Evolutionary conservation across 805 yeast genomes (phyloP), one percentile per base, ranked within the genome.

Genomic region (Metschnikowia cerradonensis): DNA sequence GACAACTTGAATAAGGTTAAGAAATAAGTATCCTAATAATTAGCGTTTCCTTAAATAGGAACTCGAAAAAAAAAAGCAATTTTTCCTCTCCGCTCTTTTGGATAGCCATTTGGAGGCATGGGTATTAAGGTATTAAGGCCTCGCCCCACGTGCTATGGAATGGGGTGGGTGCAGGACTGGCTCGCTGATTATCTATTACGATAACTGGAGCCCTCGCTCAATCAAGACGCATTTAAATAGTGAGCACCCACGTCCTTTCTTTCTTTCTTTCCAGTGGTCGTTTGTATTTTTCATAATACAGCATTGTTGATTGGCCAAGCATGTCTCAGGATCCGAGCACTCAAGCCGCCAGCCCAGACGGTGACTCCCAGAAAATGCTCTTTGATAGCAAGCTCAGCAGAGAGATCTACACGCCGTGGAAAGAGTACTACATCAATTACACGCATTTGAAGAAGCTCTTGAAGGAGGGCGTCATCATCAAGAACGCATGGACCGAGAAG

Each of bases 401-500:
- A 57, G 97, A 91, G 66, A 81, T 82, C 34, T 90, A 87, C 68
- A 82, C 83, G 42, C 96, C 97, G 1, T 92, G 99, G 99, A 86
- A 81, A 66, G 79, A 77, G 32, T 77, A 82, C 62, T 88, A 87
- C 64, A 77, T 88, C 52, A 73, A 80, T 62, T 88, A 88, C 64
- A 87, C 79, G 58, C 69, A 69, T 37, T 70, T 88, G 63, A 87
- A 87, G 67, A 81, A 78, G 58, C 70, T 85, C 32, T 68, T 88
- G 60, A 87, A 86, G 65, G 95, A 88, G 63, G 83, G 81, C 46
- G 80, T 83, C 14, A 72, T 78, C 39, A 57, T 67, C 35, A 70
- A 71, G 47, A 64, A 68, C 52, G 69, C 65, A 14, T 88, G 92
- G 90, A 67, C 81, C 4, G 92, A 86, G 46, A 76, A 75, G 43